Evolutionary conservation across 306 rosid genomes (phyloP).

Genomic region (Astragalus glycyphyllos): DNA sequence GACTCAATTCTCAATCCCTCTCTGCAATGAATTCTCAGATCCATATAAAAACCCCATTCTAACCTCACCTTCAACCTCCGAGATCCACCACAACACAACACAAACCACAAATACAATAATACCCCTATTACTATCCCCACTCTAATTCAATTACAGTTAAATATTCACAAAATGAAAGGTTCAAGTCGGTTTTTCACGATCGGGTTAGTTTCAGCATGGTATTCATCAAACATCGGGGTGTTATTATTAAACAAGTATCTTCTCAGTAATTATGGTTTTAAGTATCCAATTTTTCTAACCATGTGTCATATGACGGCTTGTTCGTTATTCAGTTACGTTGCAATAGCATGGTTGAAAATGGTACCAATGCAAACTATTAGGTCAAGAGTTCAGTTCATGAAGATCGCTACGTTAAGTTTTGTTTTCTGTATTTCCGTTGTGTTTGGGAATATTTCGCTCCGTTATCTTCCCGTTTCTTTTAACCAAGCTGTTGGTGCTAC

Average conservation of each 20-base stretch:
- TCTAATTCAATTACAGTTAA: neutral
- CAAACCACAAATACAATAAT: conserved; percentile 3
- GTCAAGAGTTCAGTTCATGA: conserved; percentile 83
- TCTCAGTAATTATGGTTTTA: conserved; percentile 94
- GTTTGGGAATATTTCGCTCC: conserved; percentile 87
- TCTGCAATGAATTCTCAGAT: neutral
- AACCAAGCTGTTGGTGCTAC: conserved; percentile 98
- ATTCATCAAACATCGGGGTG: conserved; percentile 96
- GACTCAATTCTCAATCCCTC: no score
- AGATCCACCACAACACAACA: neutral
- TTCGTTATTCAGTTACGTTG: conserved; percentile 86
- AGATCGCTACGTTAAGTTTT: conserved; percentile 86
- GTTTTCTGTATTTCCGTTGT: conserved; percentile 93
- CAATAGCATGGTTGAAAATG: conserved; percentile 94
- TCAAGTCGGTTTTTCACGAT: conserved; percentile 82
- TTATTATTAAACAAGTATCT: conserved; percentile 89
- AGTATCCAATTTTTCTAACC: conserved; percentile 97
- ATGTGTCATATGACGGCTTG: conserved; percentile 99
- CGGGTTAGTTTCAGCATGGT: conserved; percentile 83
- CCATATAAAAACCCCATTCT: neutral
- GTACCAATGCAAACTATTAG: conserved; percentile 96
- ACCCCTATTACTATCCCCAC: neutral
- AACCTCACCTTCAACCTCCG: neutral
- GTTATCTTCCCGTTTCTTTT: conserved; percentile 90
- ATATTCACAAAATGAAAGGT: conserved; percentile 56